phyloP scores from a whole-genome alignment of 75 land plant species.

The Sequoiadendron giganteum region DNA sequence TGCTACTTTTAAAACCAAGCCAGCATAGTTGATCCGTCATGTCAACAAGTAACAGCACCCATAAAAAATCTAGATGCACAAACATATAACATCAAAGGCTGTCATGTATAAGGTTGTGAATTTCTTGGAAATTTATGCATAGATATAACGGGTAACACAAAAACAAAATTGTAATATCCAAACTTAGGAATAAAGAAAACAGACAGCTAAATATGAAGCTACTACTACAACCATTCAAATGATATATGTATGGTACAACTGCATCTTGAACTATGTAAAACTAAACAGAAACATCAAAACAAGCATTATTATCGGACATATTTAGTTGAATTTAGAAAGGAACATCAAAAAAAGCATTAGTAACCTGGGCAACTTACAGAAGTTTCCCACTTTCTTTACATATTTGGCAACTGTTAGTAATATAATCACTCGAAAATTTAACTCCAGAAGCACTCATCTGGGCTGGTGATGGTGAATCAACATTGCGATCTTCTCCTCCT shows the following conservation, averaged over 20 bases:
- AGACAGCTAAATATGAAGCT: background rate
- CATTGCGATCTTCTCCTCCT: background rate
- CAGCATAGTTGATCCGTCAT: background rate
- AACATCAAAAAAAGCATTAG: background rate
- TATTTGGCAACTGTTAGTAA: background rate
- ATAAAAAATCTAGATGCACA: background rate
- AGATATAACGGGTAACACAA: background rate
- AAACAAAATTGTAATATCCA: background rate
- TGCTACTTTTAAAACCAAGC: background rate
- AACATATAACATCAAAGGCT: background rate
- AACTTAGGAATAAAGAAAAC: background rate
- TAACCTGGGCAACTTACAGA: background rate
- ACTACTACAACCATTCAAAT: background rate
- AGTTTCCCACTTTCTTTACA: slow-evolving; percentile 3
- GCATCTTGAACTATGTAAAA: background rate
- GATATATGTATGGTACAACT: background rate
- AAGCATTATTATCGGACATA: background rate
- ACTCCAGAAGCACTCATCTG: background rate
- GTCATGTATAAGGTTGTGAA: background rate
- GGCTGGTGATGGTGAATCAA: background rate
- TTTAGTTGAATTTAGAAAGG: background rate
- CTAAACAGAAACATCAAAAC: background rate
- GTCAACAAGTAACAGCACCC: background rate
- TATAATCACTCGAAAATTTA: background rate
- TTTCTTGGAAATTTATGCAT: background rate